These are phyloP conservation scores for Pugionium dolabratum DNA, from an alignment of 345 rosid genomes.

Conservation along the genomic window DNA sequence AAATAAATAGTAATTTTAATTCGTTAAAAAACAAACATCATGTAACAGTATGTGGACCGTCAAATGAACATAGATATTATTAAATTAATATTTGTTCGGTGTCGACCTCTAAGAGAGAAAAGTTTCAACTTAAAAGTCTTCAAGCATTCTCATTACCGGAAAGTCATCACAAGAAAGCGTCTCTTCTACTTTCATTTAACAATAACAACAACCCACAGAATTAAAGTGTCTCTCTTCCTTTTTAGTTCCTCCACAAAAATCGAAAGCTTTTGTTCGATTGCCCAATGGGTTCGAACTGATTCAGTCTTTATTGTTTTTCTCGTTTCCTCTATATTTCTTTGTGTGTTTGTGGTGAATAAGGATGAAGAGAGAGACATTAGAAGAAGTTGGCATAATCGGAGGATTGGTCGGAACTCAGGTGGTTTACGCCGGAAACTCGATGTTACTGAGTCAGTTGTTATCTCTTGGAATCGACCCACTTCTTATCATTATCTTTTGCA, in stretches of 20 bases:
- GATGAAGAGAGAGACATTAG: slow-evolving; percentile 44
- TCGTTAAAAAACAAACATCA: no score
- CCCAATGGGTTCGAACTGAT: slow-evolving; percentile 31
- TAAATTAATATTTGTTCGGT: no score
- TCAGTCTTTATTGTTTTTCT: background rate
- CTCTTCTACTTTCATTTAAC: slow-evolving; percentile 13
- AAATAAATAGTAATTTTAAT: no score
- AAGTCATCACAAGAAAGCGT: slow-evolving; percentile 1
- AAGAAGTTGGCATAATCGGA: slow-evolving; percentile 54
- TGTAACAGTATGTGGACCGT: no score
- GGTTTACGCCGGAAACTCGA: slow-evolving; percentile 61
- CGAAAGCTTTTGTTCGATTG: slow-evolving; percentile 2
- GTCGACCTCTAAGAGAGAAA: background rate
- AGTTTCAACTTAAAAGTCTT: slow-evolving; percentile 8
- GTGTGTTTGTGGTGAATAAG: background rate
- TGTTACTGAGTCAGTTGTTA: slow-evolving; percentile 65
- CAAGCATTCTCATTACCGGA: slow-evolving; percentile 24
- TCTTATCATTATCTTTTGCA: slow-evolving; percentile 55
- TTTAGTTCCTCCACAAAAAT: slow-evolving; percentile 9
- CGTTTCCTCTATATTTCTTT: background rate
- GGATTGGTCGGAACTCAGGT: slow-evolving; percentile 68
- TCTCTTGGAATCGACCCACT: slow-evolving; percentile 67
- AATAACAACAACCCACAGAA: background rate
- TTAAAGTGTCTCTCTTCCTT: slow-evolving; percentile 12
- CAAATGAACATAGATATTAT: no score